Conservation (phyloP, 1,284 basidiomycete genomes). For the Gomphus bonarii region DNA sequence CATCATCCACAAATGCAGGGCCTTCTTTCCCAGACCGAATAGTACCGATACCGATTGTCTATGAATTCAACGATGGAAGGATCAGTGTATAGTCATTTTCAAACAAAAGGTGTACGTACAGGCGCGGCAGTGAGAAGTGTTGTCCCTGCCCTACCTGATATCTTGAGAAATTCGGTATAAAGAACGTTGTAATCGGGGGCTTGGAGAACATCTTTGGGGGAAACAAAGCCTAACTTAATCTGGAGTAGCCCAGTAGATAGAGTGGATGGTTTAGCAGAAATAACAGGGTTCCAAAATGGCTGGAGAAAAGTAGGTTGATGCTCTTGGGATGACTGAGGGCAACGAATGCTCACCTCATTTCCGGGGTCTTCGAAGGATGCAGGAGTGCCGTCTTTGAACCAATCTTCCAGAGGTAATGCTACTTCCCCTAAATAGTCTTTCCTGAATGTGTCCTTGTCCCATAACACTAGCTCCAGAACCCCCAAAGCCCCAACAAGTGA, state of each 20-base stretch:
- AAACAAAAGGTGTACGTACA: slow-evolving; percentile 35
- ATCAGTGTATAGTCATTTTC: neutral
- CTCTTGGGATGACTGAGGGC: neutral
- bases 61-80: neutral
- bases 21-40: slow-evolving; percentile 54
- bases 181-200: slow-evolving; percentile 44
- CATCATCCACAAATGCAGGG: slow-evolving; percentile 65
- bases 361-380: slow-evolving; percentile 45
- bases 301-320: slow-evolving; percentile 20
- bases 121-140: slow-evolving; percentile 72
- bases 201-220: slow-evolving; percentile 23
- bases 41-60: slow-evolving; percentile 88
- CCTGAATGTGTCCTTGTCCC: slow-evolving; percentile 84
- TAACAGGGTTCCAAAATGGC: slow-evolving; percentile 44
- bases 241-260: slow-evolving; percentile 51
- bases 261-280: slow-evolving; percentile 58
- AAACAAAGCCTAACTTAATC: slow-evolving; percentile 71
- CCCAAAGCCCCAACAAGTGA: slow-evolving; percentile 66
- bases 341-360: slow-evolving; percentile 38
- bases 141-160: slow-evolving; percentile 36
- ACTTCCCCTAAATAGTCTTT: slow-evolving; percentile 94
- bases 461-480: slow-evolving; percentile 78
- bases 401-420: slow-evolving; percentile 65
- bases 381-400: slow-evolving; percentile 53
- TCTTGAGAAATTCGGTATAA: slow-evolving; percentile 55